Conservation (phyloP, 345 rosid genomes). For the Ricinus communis region DNA sequence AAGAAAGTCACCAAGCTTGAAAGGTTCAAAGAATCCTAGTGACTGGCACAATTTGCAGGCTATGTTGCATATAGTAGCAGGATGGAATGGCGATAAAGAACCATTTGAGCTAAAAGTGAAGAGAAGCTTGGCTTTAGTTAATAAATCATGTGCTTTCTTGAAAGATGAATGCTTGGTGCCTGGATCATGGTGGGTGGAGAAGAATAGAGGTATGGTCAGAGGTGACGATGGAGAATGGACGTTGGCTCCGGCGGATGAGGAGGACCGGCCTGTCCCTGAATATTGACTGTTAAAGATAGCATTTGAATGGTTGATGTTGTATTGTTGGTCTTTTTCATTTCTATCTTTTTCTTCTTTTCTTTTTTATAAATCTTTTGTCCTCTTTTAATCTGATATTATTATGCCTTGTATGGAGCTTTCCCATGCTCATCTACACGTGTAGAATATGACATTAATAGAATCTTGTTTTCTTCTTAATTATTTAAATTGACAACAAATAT, state of each 20-base stretch:
- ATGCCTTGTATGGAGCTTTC: neutral
- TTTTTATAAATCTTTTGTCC: neutral
- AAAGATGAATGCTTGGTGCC: constrained; percentile 76
- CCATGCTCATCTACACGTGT: neutral
- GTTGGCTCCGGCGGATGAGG: constrained; percentile 47
- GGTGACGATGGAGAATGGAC: constrained; percentile 66
- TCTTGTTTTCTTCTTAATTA: too few species aligned
- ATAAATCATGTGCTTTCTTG: constrained; percentile 65
- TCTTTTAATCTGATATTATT: neutral
- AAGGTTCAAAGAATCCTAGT: constrained; percentile 64
- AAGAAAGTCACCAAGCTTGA: constrained; percentile 62
- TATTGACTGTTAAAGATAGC: constrained; percentile 16
- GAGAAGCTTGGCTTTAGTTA: constrained; percentile 83
- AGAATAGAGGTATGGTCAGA: constrained; percentile 72
- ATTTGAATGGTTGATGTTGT: neutral
- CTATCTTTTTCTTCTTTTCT: too few species aligned
- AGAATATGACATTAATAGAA: too few species aligned
- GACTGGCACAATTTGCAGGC: constrained; percentile 96
- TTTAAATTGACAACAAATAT: too few species aligned
- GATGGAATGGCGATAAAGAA: constrained; percentile 71
- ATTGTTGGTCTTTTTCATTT: neutral
- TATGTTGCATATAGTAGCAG: constrained; percentile 74
- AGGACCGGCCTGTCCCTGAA: constrained; percentile 67
- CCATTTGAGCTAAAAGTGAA: constrained; percentile 67
- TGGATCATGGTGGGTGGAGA: constrained; percentile 87